These are phyloP conservation scores for Trichoderma hamatum DNA, from an alignment of 2,329 filamentous ascomycete species.

Conservation along the genomic window DNA sequence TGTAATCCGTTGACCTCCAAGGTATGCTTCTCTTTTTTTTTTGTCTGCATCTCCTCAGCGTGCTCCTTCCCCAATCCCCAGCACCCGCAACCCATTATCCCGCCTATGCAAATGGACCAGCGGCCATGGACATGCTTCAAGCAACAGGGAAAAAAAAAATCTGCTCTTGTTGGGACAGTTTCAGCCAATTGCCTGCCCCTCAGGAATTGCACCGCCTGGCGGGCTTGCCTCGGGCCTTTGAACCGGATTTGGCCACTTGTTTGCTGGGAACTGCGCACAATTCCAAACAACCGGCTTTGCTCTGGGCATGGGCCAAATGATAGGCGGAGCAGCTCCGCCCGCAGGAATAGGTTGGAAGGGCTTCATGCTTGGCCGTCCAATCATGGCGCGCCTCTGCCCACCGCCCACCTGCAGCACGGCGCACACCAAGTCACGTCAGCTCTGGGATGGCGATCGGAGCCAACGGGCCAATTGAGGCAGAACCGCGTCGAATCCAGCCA, in stretches of 20 bases:
- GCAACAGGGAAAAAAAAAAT: background rate
- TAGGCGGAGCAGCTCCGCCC: conserved; percentile 25
- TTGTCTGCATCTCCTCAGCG: background rate
- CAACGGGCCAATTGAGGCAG: conserved; percentile 15
- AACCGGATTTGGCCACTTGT: conserved; percentile 17
- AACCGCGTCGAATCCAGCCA: background rate
- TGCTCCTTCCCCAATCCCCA: background rate
- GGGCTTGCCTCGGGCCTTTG: conserved; percentile 1
- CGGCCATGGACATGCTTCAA: background rate
- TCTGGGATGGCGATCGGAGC: conserved; percentile 16
- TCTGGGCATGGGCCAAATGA: conserved; percentile 18
- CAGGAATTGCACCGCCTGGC: background rate
- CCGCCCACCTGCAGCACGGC: conserved; percentile 19
- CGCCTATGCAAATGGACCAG: background rate
- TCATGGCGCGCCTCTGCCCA: conserved; percentile 14
- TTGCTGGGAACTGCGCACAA: conserved; percentile 3
- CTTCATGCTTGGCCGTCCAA: conserved; percentile 16
- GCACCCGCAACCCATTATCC: background rate
- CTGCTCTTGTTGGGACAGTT: background rate
- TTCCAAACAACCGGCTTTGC: conserved; percentile 20
- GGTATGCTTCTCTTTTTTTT: conserved; percentile 5
- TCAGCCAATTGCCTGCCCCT: conserved; percentile 12
- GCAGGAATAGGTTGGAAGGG: conserved; percentile 14
- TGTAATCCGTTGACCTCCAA: conserved; percentile 4
- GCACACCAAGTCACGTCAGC: conserved; percentile 26